Percentiles rank a stretch among this genome's conserved stretches.
Conservation (phyloP, 257 asterid species). For the Solanum bulbocastanum region DNA sequence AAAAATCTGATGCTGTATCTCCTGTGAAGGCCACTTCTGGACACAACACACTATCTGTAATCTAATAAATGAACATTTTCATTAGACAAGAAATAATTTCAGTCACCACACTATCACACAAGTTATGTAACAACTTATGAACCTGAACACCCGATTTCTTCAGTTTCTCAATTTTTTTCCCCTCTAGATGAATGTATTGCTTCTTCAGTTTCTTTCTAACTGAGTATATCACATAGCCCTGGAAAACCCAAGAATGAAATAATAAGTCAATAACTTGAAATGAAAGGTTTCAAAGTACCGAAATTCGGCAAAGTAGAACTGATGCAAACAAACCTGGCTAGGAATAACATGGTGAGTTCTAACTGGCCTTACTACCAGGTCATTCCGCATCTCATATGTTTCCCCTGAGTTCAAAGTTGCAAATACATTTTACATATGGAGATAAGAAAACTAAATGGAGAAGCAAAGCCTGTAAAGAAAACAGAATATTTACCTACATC, state of each 20-base stretch:
- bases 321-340: constrained; percentile 59
- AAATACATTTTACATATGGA: background rate
- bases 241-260: constrained; percentile 2
- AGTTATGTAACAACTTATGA: constrained; percentile 3
- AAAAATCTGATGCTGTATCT: constrained; percentile 79
- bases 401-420: constrained; percentile 49
- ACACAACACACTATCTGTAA: constrained; percentile 71
- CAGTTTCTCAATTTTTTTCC: constrained; percentile 86
- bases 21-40: constrained; percentile 99
- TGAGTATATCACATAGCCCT: constrained; percentile 95
- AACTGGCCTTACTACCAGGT: constrained; percentile 84
- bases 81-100: background rate
- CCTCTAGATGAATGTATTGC: constrained; percentile 74
- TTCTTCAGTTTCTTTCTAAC: constrained; percentile 86
- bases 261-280: background rate
- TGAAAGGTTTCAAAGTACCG: background rate
- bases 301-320: background rate
- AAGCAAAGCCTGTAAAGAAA: background rate
- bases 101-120: background rate
- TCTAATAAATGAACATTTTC: constrained; percentile 35
- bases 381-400: constrained; percentile 97
- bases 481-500: constrained; percentile 57
- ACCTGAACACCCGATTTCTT: constrained; percentile 97
- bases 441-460: background rate
- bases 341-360: constrained; percentile 79